Evolutionary conservation across 1,139 yeast genomes (phyloP).

Genomic region (Keqinozyma sinolaborantium): DNA sequence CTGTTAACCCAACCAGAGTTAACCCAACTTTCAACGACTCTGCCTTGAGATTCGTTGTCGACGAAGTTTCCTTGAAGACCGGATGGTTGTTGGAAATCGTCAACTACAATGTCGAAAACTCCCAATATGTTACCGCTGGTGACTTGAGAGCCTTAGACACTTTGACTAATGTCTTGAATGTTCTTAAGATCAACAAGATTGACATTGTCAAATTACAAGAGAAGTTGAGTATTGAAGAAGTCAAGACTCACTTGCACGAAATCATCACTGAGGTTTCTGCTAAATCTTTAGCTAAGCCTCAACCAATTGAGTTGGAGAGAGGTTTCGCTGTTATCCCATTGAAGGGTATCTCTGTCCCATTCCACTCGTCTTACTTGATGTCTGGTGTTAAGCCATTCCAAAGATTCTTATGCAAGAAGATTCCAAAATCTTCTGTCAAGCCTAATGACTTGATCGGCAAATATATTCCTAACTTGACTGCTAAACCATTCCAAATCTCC

Average conservation of each 20-base stretch:
- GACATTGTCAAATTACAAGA: constrained; percentile 87
- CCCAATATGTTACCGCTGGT: constrained; percentile 98
- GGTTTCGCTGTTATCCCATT: constrained; percentile 98
- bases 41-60: constrained; percentile 92
- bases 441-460: constrained; percentile 90
- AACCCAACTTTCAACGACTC: constrained; percentile 86
- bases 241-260: constrained; percentile 80
- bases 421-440: constrained; percentile 91
- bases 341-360: constrained; percentile 97
- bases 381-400: constrained; percentile 99
- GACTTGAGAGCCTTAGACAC: constrained; percentile 94
- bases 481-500: constrained; percentile 92
- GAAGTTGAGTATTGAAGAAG: constrained; percentile 79
- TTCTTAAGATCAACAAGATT: constrained; percentile 88
- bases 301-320: constrained; percentile 94
- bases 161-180: constrained; percentile 87
- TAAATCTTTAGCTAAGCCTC: constrained; percentile 81
- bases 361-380: constrained; percentile 96
- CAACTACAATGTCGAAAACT: constrained; percentile 96
- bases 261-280: constrained; percentile 82
- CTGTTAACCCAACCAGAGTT: constrained; percentile 94
- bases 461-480: constrained; percentile 98
- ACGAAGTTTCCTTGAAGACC: constrained; percentile 77
- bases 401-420: constrained; percentile 93
- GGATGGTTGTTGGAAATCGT: constrained; percentile 96